These are phyloP conservation scores for Hypomyces rosellus DNA, from an alignment of 2,329 filamentous ascomycete genomes.

Conservation along the genomic window DNA sequence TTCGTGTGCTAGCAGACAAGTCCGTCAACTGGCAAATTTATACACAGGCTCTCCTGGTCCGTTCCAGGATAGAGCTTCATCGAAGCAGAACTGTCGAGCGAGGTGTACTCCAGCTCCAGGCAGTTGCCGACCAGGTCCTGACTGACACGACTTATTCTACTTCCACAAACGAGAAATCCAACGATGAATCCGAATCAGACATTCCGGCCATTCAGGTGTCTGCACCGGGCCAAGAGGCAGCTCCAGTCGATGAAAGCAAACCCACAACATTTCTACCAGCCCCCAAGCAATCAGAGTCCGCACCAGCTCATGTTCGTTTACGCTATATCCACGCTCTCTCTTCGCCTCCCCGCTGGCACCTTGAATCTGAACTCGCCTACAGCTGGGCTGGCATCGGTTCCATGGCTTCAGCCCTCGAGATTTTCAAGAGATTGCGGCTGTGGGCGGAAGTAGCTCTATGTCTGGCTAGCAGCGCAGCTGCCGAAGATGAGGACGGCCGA, in stretches of 20 bases:
- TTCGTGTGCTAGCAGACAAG: constrained; percentile 78
- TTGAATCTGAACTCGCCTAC: constrained; percentile 86
- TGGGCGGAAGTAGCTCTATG: constrained; percentile 95
- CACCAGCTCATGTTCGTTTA: constrained; percentile 68
- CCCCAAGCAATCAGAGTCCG: constrained; percentile 68
- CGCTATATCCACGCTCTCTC: constrained; percentile 78
- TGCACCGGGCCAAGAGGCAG: constrained; percentile 25
- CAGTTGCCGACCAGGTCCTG: constrained; percentile 90
- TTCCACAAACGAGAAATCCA: constrained; percentile 20
- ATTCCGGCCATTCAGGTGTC: constrained; percentile 43
- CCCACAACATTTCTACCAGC: constrained; percentile 77
- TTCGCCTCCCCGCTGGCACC: constrained; percentile 84
- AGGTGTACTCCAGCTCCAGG: constrained; percentile 86
- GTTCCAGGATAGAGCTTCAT: constrained; percentile 85
- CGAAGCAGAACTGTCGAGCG: constrained; percentile 81
- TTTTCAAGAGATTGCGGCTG: constrained; percentile 86
- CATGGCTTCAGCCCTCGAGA: constrained; percentile 82
- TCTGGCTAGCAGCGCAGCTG: constrained; percentile 56
- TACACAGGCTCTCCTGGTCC: constrained; percentile 83
- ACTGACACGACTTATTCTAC: constrained; percentile 60
- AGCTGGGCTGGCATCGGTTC: constrained; percentile 90
- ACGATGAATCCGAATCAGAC: constrained; percentile 20
- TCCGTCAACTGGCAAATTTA: constrained; percentile 98
- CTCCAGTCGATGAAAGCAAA: constrained; percentile 27
- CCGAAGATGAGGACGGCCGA: constrained; percentile 51